Conservation (phyloP, 2,329 filamentous ascomycete species). For the Hortaea sp. region DNA sequence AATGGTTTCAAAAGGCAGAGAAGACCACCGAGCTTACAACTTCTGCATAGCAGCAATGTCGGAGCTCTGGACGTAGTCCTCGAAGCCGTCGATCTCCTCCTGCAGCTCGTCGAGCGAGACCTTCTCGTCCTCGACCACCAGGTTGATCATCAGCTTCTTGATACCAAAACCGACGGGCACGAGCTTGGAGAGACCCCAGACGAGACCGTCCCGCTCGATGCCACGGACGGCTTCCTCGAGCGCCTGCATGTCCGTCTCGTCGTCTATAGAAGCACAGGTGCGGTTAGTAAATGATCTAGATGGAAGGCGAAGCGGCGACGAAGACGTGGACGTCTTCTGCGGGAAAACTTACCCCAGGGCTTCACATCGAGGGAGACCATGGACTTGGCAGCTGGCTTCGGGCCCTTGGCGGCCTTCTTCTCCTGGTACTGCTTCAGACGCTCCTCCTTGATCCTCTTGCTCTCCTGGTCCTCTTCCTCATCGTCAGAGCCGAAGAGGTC, state of each 20-base stretch:
- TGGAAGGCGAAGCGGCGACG: neutral
- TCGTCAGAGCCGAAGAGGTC: constrained; percentile 90
- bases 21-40: constrained; percentile 55
- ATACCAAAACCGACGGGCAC: constrained; percentile 92
- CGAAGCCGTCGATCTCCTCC: constrained; percentile 72
- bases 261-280: constrained; percentile 10
- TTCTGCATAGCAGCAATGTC: constrained; percentile 90
- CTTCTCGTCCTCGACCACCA: constrained; percentile 97
- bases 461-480: constrained; percentile 88
- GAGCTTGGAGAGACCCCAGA: constrained; percentile 89
- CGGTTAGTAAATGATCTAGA: neutral
- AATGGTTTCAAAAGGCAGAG: constrained; percentile 7
- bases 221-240: constrained; percentile 71
- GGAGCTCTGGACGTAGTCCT: constrained; percentile 93
- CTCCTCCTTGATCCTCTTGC: constrained; percentile 73
- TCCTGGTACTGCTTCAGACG: constrained; percentile 77
- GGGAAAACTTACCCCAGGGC: constrained; percentile 76
- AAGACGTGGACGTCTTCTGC: neutral
- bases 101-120: constrained; percentile 78
- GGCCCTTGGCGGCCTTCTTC: constrained; percentile 93
- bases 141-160: constrained; percentile 98
- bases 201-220: constrained; percentile 86
- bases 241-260: constrained; percentile 83
- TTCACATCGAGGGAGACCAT: constrained; percentile 94
- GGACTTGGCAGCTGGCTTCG: constrained; percentile 89